phyloP scores from a whole-genome alignment of 768 basidiomycete species.

The Suillus tomentosus region DNA sequence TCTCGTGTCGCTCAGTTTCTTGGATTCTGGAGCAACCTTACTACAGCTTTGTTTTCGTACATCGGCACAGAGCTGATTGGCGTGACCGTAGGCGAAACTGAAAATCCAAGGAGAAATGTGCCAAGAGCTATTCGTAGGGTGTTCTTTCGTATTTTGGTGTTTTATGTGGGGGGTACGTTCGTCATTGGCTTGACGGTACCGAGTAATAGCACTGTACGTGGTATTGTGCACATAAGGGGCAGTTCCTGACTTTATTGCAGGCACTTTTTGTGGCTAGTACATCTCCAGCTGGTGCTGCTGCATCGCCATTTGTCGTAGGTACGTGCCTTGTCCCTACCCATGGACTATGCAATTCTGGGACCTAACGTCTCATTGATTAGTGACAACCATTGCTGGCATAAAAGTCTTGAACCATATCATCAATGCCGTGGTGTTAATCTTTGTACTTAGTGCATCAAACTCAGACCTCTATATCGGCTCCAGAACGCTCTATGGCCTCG shows the following conservation, averaged over 20 bases:
- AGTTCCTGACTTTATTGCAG: constrained; percentile 19
- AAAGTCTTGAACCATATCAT: constrained; percentile 45
- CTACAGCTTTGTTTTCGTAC: constrained; percentile 33
- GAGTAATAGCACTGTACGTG: constrained; percentile 37
- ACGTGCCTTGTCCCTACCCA: constrained; percentile 30
- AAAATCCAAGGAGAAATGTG: constrained; percentile 46
- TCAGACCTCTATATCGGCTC: constrained; percentile 60
- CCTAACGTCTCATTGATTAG: constrained; percentile 29
- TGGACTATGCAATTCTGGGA: constrained; percentile 41
- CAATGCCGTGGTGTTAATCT: constrained; percentile 45
- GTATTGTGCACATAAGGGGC: constrained; percentile 15
- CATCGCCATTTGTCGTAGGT: constrained; percentile 46
- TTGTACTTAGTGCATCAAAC: constrained; percentile 50
- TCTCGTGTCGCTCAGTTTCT: constrained; percentile 37
- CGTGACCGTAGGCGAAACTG: constrained; percentile 35
- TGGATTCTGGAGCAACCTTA: constrained; percentile 35
- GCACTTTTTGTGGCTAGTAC: constrained; percentile 30
- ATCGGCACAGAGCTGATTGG: constrained; percentile 45
- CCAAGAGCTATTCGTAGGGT: constrained; percentile 44
- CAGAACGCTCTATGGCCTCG: constrained; percentile 49
- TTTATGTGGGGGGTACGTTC: constrained; percentile 36
- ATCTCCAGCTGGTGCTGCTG: constrained; percentile 32
- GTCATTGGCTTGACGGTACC: constrained; percentile 45
- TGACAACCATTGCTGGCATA: constrained; percentile 46
- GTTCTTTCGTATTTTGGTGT: constrained; percentile 37